phyloP scores from a whole-genome alignment of 192 early-diverging fungal species.

The Backusella parvicylindrica region DNA sequence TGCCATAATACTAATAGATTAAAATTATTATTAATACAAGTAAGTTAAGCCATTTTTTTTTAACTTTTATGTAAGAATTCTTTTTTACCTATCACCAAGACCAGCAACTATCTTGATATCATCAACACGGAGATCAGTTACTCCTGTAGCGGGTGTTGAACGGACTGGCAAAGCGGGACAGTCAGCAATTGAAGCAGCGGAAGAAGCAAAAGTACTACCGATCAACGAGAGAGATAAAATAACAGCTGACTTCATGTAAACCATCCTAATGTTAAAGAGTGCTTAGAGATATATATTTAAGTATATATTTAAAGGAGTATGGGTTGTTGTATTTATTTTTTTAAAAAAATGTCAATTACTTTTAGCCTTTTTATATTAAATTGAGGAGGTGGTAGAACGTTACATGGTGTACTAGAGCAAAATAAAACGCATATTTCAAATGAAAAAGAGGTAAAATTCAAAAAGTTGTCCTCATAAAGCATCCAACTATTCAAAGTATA shows the following conservation, averaged over 20 bases:
- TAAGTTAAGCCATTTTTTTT: neutral
- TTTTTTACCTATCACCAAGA: constrained; percentile 45
- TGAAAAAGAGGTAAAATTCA: neutral
- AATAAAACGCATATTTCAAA: neutral
- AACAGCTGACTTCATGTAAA: constrained; percentile 1
- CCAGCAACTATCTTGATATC: constrained; percentile 52
- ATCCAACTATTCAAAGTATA: neutral
- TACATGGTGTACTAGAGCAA: neutral
- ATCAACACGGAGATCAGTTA: constrained; percentile 51
- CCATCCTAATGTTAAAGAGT: neutral
- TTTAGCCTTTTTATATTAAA: neutral
- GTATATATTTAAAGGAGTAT: neutral
- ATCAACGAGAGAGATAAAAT: neutral
- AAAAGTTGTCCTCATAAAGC: neutral
- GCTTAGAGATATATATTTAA: neutral
- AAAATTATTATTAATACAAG: neutral
- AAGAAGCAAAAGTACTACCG: neutral
- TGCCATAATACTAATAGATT: constrained; percentile 45
- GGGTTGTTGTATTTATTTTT: neutral
- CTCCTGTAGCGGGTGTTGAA: constrained; percentile 14
- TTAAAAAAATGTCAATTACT: neutral
- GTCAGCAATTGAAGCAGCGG: neutral
- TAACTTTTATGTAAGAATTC: neutral
- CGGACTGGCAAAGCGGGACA: constrained; percentile 47
- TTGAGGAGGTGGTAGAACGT: neutral